Percentiles rank a stretch among this genome's conserved stretches.
These are phyloP conservation scores for Zymoseptoria passerinii DNA, from an alignment of 2,329 filamentous ascomycete species.

Conservation along the genomic window DNA sequence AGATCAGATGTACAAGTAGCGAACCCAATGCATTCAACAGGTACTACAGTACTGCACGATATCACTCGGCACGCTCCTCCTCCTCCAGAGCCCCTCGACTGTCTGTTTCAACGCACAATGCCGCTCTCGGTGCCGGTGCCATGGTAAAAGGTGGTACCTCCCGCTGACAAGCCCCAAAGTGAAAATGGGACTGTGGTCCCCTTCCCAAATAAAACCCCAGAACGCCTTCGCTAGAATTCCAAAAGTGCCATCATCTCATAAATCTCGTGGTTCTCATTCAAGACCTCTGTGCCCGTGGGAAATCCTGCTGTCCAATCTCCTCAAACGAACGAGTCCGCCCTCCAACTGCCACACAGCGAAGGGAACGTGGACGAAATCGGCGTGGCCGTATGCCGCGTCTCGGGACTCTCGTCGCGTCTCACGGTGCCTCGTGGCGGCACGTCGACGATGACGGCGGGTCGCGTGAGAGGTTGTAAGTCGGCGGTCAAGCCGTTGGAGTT, in stretches of 20 bases:
- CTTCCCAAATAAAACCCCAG: neutral
- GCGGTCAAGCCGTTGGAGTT: neutral
- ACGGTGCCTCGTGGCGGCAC: neutral
- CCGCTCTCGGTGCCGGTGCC: too few species aligned
- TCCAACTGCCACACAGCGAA: constrained; percentile 7
- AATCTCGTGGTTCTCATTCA: neutral
- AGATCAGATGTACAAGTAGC: neutral
- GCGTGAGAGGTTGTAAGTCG: neutral
- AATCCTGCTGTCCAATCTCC: neutral
- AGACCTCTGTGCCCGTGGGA: neutral
- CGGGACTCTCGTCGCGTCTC: constrained; percentile 1
- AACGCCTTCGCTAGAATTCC: neutral
- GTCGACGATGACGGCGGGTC: constrained; percentile 2
- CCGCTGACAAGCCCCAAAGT: neutral
- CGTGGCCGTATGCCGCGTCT: neutral
- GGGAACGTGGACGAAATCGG: constrained; percentile 4
- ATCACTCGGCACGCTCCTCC: neutral
- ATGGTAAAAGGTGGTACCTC: neutral
- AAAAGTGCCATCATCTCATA: neutral
- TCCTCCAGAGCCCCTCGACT: too few species aligned
- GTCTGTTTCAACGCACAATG: too few species aligned
- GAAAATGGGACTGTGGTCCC: neutral
- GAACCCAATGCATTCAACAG: neutral
- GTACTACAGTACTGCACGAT: neutral
- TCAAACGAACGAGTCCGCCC: constrained; percentile 10